A percentile compares a stretch with the other conserved stretches of the same genome.
These are phyloP conservation scores for Jimgerdemannia flammicorona DNA, from an alignment of 192 early-diverging fungal genomes.

Conservation along the genomic window DNA sequence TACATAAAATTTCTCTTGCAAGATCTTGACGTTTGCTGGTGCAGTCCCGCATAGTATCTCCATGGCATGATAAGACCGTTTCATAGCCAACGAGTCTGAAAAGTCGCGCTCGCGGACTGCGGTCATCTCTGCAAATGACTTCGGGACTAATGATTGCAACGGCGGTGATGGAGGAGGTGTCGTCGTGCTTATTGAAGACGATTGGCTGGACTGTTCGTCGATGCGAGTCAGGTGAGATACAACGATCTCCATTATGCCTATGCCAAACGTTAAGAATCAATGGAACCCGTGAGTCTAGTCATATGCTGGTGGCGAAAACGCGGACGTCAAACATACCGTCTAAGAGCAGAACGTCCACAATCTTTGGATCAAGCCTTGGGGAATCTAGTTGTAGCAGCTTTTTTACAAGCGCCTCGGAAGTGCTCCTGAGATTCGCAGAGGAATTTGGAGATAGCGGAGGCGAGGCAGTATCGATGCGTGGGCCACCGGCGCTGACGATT, in stretches of 20 bases:
- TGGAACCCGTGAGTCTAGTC: not conserved
- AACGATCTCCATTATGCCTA: constrained; percentile 33
- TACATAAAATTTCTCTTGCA: constrained; percentile 14
- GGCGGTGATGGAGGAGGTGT: not conserved
- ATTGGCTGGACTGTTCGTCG: not conserved
- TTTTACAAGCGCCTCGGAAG: constrained; percentile 24
- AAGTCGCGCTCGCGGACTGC: constrained; percentile 16
- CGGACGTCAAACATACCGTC: constrained; percentile 13
- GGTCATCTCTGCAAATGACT: not conserved
- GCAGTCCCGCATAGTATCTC: constrained; percentile 21
- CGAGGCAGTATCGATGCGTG: not conserved
- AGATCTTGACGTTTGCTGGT: constrained; percentile 24
- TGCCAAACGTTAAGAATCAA: not conserved
- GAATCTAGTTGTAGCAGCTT: constrained; percentile 24
- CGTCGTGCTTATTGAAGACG: not conserved
- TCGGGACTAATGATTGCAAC: not conserved
- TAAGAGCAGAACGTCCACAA: constrained; percentile 26
- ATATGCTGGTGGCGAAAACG: not conserved
- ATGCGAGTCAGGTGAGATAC: constrained; percentile 25
- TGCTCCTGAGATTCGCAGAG: constrained; percentile 14
- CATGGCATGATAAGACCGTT: constrained; percentile 35
- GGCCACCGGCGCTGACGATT: not conserved
- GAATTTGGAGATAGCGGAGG: not conserved
- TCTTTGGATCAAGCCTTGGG: constrained; percentile 25
- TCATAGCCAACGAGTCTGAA: constrained; percentile 19